Base-by-base conservation (phyloP, 306 rosid genomes). In the Trichosanthes truncata region DNA sequence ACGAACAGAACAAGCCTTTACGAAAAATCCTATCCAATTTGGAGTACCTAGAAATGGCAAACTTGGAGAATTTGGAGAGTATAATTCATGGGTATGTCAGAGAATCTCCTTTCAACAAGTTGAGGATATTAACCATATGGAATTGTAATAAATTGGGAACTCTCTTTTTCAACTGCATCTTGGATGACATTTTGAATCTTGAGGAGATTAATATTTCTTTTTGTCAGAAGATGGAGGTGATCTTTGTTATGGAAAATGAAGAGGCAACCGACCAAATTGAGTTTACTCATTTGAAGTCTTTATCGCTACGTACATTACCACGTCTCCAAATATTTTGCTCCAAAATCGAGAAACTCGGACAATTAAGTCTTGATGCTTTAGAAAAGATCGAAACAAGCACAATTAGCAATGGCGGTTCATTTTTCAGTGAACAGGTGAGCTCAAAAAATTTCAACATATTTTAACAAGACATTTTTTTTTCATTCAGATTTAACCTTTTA, bases 21-120 rank as follows among this genome's bases (percentile, higher is more conserved):
- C n/a, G 20, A 29, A 61, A 29, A 61, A 4, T 2, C 9, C 13
- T 29, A 14, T 29, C 40, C n/a, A 61, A 61, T 4, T 14, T 61
- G 68, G 40, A 13, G 40, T 1, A 0, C 1, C 9, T 61, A 61
- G 0, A 61, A 0, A 3, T 61, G 38, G 0, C 0, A 0, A 4
- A 4, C 0, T 26, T 25, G 38, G 17, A 12, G n/a, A 61, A 61
- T 61, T 61, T 61, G 38, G n/a, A 26, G 40, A 26, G 10, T 29
- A 14, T 61, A 12, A 13, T 61, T 61, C 40, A 61, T 61, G 67
- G 40, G n/a, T 8, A 12, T 29, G 9, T 0, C 2, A 15, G 20
- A 13, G 9, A 61, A 12, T 14, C 38, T 29, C 9, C 9, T 10
- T 29, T 61, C 1, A 26, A 13, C n/a, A 61, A 60, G 20, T 60